Evolutionary conservation across 768 basidiomycete genomes (phyloP).

Genomic region (Rhizopogon rudus): DNA sequence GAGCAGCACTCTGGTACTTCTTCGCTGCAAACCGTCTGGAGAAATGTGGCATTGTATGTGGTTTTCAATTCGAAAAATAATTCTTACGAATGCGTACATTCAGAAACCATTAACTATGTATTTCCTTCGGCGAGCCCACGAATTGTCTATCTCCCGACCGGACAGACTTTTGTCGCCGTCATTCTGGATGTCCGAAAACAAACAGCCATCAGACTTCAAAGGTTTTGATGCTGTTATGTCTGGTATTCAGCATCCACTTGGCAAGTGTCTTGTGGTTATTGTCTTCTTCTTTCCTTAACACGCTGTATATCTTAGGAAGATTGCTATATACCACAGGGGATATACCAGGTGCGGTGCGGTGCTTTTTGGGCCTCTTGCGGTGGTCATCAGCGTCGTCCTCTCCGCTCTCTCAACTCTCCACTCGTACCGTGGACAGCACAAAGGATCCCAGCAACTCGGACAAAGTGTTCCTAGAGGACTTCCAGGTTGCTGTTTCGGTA

Average conservation of each 20-base stretch:
- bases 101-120: conserved; percentile 86
- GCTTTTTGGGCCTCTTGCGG: conserved; percentile 72
- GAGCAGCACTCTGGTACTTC: conserved; percentile 77
- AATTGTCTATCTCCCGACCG: conserved; percentile 47
- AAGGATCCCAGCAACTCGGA: conserved; percentile 40
- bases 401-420: conserved; percentile 12
- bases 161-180: conserved; percentile 67
- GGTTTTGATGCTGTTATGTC: conserved; percentile 63
- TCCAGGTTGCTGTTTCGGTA: conserved; percentile 81
- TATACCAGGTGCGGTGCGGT: conserved; percentile 64
- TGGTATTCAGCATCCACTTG: conserved; percentile 77
- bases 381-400: conserved; percentile 29
- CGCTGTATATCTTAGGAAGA: conserved; percentile 48
- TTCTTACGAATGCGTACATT: conserved; percentile 1
- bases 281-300: conserved; percentile 4
- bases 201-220: conserved; percentile 29
- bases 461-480: conserved; percentile 80
- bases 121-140: conserved; percentile 68
- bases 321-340: conserved; percentile 90
- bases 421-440: conserved; percentile 18
- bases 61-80: conserved; percentile 4
- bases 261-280: conserved; percentile 28
- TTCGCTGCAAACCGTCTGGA: conserved; percentile 73
- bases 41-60: conserved; percentile 77
- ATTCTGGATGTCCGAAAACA: conserved; percentile 73